Percentiles rank a stretch among this genome's conserved stretches.
Evolutionary conservation across 2,329 filamentous ascomycete species (phyloP).

Genomic region (Ophiostoma angusticollis): DNA sequence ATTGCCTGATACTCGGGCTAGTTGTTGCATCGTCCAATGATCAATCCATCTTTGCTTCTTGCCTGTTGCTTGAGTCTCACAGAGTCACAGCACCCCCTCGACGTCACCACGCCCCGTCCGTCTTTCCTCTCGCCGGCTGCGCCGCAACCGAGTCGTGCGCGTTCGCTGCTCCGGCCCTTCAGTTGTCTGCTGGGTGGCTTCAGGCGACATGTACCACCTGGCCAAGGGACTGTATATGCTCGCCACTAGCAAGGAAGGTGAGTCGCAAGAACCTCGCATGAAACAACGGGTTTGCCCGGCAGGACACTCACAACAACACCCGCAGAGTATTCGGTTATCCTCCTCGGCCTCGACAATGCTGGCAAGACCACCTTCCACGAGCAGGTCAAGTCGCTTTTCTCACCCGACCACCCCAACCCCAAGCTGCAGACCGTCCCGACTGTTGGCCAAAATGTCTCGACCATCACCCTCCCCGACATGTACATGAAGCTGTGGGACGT

Average conservation of each 20-base stretch:
- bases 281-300: slow-evolving; percentile 75
- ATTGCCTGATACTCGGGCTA: too few species aligned
- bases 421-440: slow-evolving; percentile 85
- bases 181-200: not conserved
- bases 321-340: slow-evolving; percentile 91
- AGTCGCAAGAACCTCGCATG: slow-evolving; percentile 55
- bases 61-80: too few species aligned
- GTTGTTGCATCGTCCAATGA: too few species aligned
- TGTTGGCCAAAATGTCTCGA: slow-evolving; percentile 92
- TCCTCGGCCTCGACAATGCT: slow-evolving; percentile 94
- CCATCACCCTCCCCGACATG: slow-evolving; percentile 81
- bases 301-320: not conserved
- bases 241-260: slow-evolving; percentile 93
- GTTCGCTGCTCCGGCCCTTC: not conserved
- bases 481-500: slow-evolving; percentile 99
- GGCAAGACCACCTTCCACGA: slow-evolving; percentile 97
- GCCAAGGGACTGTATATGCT: slow-evolving; percentile 90
- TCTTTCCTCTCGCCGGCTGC: not conserved
- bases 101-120: too few species aligned
- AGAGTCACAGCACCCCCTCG: too few species aligned
- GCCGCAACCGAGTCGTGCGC: too few species aligned
- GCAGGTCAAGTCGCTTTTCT: slow-evolving; percentile 84
- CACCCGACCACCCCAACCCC: slow-evolving; percentile 45
- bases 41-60: too few species aligned
- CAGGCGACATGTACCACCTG: slow-evolving; percentile 75